phyloP scores from a whole-genome alignment of 176 grass and related monocot genomes.

The Eleusine coracana region DNA sequence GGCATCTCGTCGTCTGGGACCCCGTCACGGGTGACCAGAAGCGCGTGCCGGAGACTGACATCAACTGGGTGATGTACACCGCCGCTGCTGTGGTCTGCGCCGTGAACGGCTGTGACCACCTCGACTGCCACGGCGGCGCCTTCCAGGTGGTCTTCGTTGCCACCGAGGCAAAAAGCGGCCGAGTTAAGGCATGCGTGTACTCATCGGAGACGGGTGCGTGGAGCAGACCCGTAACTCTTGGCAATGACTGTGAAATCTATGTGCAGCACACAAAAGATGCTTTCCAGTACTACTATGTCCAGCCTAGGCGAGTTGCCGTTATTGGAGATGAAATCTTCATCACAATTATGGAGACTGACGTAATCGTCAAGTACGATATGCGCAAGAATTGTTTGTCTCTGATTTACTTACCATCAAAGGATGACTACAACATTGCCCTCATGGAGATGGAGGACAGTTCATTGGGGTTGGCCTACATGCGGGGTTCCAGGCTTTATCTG shows the following conservation, averaged over 20 bases:
- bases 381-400: background rate
- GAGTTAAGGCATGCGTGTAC: background rate
- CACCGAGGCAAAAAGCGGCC: background rate
- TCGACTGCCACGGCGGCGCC: background rate
- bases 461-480: background rate
- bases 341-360: background rate
- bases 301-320: background rate
- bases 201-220: background rate
- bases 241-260: too few relatives aligned
- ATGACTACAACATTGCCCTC: background rate
- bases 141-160: background rate
- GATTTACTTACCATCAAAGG: background rate
- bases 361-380: background rate
- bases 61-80: background rate
- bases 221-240: background rate
- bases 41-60: background rate
- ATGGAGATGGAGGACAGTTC: conserved; percentile 5
- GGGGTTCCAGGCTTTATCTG: background rate
- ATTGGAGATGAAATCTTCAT: background rate
- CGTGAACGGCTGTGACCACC: background rate
- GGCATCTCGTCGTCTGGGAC: background rate
- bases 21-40: background rate
- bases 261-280: too few relatives aligned
- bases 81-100: background rate
- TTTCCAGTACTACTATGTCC: background rate